Base-by-base conservation (phyloP, 176 grass and related monocot species). In the Thinopyrum elongatum region DNA sequence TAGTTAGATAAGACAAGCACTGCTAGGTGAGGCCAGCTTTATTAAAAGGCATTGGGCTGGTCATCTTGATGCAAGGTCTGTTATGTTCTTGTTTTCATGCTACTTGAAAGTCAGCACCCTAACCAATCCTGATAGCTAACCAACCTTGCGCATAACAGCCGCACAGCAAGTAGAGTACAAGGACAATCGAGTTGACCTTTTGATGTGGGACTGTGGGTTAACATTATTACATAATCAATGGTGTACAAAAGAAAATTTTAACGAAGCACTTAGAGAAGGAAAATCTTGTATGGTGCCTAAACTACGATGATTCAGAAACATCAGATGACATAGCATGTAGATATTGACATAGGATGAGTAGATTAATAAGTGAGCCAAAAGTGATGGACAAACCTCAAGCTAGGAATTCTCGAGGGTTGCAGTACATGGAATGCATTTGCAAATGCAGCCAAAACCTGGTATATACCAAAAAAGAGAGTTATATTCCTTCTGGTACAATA, bases 341-440 rank as follows among this genome's bases (percentile, higher is more conserved):
- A 49, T 21, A 49, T 84, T 83, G 36, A 59, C 17, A 68, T 13
- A 60, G 55, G 69, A 46, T 25, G 16, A 38, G 47, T 28, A 59
- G 34, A 58, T 36, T 57, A 67, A 57, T 26, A 74, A 46, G 76
- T 78, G 59, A 38, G 68, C 55, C 38, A 63, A 74, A 80, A 72
- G 67, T 36, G 28, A 64, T 31, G 49, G 19, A 81, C 85, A 53
- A 31, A 87, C 85, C 85, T 81, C 85, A 79, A 81, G 17, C 68
- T 69, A 74, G 85, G 85, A 79, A 89, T 41, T 78, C 81, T 90
- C 66, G 73, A 57, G 58, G 73, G 61, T 64, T 71, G 88, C 65
- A 86, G 67, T 19, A 69, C 17, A 86, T 78, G 84, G 41, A 82
- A 82, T 39, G 51, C 63, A 65, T 87, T 70, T 69, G 79, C 85